These are phyloP conservation scores for Populus pruinosa DNA, from an alignment of 345 rosid genomes.

Conservation along the genomic window DNA sequence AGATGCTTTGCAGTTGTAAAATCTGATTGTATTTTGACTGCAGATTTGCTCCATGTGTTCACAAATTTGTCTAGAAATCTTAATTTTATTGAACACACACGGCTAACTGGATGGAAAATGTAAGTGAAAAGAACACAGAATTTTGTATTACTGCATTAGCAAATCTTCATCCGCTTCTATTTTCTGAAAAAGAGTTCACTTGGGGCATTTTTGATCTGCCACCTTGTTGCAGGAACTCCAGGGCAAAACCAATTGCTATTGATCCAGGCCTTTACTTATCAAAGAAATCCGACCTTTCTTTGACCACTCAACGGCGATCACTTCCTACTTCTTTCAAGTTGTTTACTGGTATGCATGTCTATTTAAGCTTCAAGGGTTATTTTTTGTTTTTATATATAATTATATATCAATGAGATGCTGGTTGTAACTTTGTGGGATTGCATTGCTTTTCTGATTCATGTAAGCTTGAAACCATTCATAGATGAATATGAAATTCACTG, in stretches of 20 bases:
- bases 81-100: constrained; percentile 79
- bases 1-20: background rate
- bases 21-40: constrained; percentile 18
- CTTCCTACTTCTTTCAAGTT: constrained; percentile 83
- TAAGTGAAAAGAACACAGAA: constrained; percentile 34
- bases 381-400: background rate
- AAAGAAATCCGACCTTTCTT: constrained; percentile 78
- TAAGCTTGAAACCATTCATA: too few species aligned
- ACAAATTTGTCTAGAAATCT: constrained; percentile 69
- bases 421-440: too few species aligned
- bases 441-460: too few species aligned
- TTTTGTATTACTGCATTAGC: too few species aligned
- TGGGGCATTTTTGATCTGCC: background rate
- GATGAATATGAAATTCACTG: too few species aligned
- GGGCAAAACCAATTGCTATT: constrained; percentile 80
- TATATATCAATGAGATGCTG: background rate
- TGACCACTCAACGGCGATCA: constrained; percentile 87
- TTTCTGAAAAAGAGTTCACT: background rate
- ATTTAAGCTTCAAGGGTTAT: background rate
- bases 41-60: constrained; percentile 75
- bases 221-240: constrained; percentile 57
- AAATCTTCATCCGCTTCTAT: background rate
- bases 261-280: constrained; percentile 96
- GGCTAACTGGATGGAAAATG: constrained; percentile 89
- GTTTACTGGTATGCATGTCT: constrained; percentile 59